Evolutionary conservation across 768 basidiomycete genomes (phyloP), one percentile per base, ranked within the genome.

Genomic region (Russula lepida): DNA sequence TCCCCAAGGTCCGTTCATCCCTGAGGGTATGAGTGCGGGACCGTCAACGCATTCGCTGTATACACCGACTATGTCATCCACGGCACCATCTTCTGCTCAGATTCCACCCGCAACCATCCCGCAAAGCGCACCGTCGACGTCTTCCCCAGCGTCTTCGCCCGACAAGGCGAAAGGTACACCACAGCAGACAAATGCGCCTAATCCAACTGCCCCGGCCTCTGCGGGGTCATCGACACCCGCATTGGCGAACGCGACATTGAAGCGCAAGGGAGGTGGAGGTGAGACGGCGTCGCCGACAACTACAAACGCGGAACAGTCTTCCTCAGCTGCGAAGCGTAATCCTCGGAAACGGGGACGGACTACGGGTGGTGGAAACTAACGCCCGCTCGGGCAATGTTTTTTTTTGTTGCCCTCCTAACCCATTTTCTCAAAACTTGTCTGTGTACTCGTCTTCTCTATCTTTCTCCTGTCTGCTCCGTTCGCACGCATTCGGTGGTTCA

Each of bases 271-370:
- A 48, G 64, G 46, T 3, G 60, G 54, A 9, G 56, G 54, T 48
- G 74, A 77, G 60, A 71, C 73, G 62, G 71, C 78, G 21, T 83
- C 85, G 27, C 83, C 85, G 47, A 79, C 80, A 37, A 76, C 77
- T 54, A 71, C 75, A 60, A 75, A 74, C 55, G 74, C 71, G 64
- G 78, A 81, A 54, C 77, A 69, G 59, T 63, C 67, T 78, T 63
- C 80, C 77, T 41, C 71, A 78, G 39, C 60, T 27, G 66, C 75
- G 65, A 88, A 84, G 74, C 77, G 81, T 49, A 50, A 66, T 41
- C 68, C 77, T 37, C 80, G 86, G 60, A 85, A 84, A 75, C 76
- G 76, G 66, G 76, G 77, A 67, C 79, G 83, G 71, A 81, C 78
- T 65, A 73, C 72, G 64, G 79, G 74, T n/a, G 75, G 73, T n/a